These are phyloP conservation scores for Thermothielavioides terrestris DNA, from an alignment of 495 filamentous ascomycete species.

Conservation along the genomic window DNA sequence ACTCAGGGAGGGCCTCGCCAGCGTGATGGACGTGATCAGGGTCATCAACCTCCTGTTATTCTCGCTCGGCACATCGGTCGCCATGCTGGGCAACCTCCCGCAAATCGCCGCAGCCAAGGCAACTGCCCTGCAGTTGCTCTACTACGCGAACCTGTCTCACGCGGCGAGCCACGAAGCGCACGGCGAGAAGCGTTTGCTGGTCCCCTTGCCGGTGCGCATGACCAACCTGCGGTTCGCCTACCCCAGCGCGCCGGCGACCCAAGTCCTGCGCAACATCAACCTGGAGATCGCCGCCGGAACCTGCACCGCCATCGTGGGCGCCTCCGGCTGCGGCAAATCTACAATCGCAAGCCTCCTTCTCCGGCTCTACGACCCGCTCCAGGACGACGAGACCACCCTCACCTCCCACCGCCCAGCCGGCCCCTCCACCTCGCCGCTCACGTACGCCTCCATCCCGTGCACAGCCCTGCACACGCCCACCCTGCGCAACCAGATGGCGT, in stretches of 20 bases:
- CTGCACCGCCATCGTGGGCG: slow-evolving; percentile 68
- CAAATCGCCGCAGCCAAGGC: slow-evolving; percentile 67
- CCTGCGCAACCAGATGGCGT: slow-evolving; percentile 59
- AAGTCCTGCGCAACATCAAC: slow-evolving; percentile 52
- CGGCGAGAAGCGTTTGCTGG: slow-evolving; percentile 33
- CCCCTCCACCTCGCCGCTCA: not conserved
- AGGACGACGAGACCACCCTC: not conserved
- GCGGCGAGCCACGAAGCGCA: slow-evolving; percentile 56
- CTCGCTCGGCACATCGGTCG: slow-evolving; percentile 61
- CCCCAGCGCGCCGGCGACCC: slow-evolving; percentile 43
- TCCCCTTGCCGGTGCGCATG: slow-evolving; percentile 54
- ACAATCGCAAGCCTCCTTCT: slow-evolving; percentile 73
- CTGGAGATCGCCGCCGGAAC: slow-evolving; percentile 51
- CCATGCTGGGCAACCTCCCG: slow-evolving; percentile 64
- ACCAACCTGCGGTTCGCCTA: slow-evolving; percentile 59
- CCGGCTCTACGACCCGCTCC: slow-evolving; percentile 23
- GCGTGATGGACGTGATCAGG: slow-evolving; percentile 52
- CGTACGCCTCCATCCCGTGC: slow-evolving; percentile 36
- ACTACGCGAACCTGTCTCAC: slow-evolving; percentile 50
- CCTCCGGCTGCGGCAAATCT: slow-evolving; percentile 82
- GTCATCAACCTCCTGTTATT: slow-evolving; percentile 81
- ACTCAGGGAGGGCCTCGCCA: slow-evolving; percentile 36
- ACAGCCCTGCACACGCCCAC: slow-evolving; percentile 47
- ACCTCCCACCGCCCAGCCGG: not conserved
- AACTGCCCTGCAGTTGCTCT: slow-evolving; percentile 64